These are phyloP conservation scores for Lipomyces oligophaga DNA, from an alignment of 805 yeast species.

Conservation along the genomic window DNA sequence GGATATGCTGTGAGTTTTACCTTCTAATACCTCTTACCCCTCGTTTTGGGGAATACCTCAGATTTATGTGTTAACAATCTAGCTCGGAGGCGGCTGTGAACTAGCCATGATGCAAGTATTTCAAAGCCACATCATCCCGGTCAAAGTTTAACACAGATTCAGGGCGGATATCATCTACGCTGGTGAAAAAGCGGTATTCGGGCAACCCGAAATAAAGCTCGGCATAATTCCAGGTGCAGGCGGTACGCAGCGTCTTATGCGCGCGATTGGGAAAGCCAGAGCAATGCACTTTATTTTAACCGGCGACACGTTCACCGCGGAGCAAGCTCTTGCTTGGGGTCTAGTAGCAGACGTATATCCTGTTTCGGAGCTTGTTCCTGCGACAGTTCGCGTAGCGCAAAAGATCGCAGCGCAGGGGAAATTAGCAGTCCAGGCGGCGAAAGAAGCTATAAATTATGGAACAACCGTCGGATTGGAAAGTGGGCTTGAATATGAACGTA, in stretches of 20 bases:
- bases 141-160: not conserved
- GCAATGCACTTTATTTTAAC: constrained; percentile 51
- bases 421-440: constrained; percentile 46
- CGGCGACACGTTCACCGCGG: constrained; percentile 45
- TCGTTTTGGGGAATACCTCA: no score
- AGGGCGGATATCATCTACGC: constrained; percentile 49
- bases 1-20: constrained; percentile 43
- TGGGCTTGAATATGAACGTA: constrained; percentile 45
- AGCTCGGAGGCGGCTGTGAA: constrained; percentile 55
- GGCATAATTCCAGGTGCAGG: constrained; percentile 53
- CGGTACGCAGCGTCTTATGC: constrained; percentile 50
- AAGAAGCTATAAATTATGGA: constrained; percentile 45
- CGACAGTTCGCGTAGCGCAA: constrained; percentile 46
- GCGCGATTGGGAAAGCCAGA: constrained; percentile 48
- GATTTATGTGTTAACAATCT: no score
- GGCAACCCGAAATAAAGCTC: constrained; percentile 54
- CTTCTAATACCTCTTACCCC: not conserved
- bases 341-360: constrained; percentile 45
- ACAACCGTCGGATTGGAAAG: constrained; percentile 39
- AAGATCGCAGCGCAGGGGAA: constrained; percentile 44
- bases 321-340: constrained; percentile 49
- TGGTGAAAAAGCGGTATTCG: constrained; percentile 48
- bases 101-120: constrained; percentile 46
- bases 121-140: no score
- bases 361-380: constrained; percentile 41